A percentile compares a stretch with the other conserved stretches of the same genome.
phyloP scores from a whole-genome alignment of 129 eudicot genomes.

The Glebionis coronaria region DNA sequence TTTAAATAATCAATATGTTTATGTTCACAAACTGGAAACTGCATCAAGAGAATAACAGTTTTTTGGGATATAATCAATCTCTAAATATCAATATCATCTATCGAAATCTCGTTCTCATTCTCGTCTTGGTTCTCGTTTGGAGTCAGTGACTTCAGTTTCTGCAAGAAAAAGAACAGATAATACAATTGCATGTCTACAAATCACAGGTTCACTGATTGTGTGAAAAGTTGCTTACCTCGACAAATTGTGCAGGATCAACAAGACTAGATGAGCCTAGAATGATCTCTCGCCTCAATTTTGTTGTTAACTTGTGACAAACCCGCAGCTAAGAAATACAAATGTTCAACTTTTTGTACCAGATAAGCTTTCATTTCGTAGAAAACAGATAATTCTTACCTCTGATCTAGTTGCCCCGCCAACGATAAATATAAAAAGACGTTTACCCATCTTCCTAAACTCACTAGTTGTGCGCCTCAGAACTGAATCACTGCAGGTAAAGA shows the following conservation, averaged over 20 bases:
- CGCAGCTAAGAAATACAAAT: slow-evolving; percentile 47
- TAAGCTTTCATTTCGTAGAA: neutral
- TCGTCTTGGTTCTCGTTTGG: slow-evolving; percentile 21
- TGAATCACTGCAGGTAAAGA: slow-evolving; percentile 56
- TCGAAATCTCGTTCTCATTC: slow-evolving; percentile 41
- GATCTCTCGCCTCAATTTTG: slow-evolving; percentile 68
- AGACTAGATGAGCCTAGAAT: slow-evolving; percentile 84
- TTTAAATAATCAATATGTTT: slow-evolving; percentile 5
- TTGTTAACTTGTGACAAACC: slow-evolving; percentile 73
- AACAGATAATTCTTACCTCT: slow-evolving; percentile 47
- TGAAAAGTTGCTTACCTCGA: slow-evolving; percentile 51
- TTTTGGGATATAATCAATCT: slow-evolving; percentile 9
- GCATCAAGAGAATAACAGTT: slow-evolving; percentile 19
- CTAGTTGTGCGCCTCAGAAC: slow-evolving; percentile 67
- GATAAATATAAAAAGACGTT: slow-evolving; percentile 83
- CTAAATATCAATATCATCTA: slow-evolving; percentile 60
- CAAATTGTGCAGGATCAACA: slow-evolving; percentile 80
- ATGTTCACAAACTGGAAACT: slow-evolving; percentile 25
- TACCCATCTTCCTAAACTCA: slow-evolving; percentile 82
- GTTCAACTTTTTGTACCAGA: neutral
- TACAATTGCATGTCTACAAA: neutral
- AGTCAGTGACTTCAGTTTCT: slow-evolving; percentile 68
- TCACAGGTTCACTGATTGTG: neutral
- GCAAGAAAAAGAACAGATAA: slow-evolving; percentile 21
- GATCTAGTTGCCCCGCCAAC: slow-evolving; percentile 97